phyloP scores from a whole-genome alignment of 306 rosid genomes.

The Astragalus membranaceus region DNA sequence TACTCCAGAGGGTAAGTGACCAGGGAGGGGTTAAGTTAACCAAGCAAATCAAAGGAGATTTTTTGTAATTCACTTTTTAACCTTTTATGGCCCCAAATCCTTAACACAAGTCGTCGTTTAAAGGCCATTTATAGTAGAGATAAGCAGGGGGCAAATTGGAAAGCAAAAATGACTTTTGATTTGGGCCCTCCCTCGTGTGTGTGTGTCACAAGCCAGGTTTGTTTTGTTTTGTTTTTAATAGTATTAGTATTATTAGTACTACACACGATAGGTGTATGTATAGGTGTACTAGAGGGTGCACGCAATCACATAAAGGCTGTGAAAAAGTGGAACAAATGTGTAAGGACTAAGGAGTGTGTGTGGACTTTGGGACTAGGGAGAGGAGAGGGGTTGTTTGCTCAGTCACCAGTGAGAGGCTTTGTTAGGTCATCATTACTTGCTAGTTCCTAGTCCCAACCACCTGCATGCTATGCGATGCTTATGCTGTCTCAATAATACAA shows the following conservation, averaged over 20 bases:
- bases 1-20: not conserved
- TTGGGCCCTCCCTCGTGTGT: not conserved
- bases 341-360: too few species aligned
- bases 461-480: conserved; percentile 13
- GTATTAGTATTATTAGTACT: too few species aligned
- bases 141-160: not conserved
- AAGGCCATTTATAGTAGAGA: conserved; percentile 11
- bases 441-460: conserved; percentile 20
- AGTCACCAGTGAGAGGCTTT: not conserved
- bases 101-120: conserved; percentile 8
- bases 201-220: too few species aligned
- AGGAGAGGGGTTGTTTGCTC: not conserved
- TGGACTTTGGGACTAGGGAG: conserved; percentile 1
- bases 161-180: not conserved
- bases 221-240: too few species aligned
- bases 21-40: not conserved
- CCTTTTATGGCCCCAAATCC: conserved; percentile 8
- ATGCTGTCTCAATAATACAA: conserved; percentile 1
- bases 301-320: conserved; percentile 39
- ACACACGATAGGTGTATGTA: too few species aligned
- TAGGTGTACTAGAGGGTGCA: conserved; percentile 2
- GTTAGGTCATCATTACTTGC: conserved; percentile 39
- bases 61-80: not conserved
- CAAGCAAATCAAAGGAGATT: not conserved
- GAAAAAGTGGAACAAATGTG: conserved; percentile 10